These are phyloP conservation scores for Ehretia macrophylla DNA, from an alignment of 257 asterid genomes.

Conservation along the genomic window DNA sequence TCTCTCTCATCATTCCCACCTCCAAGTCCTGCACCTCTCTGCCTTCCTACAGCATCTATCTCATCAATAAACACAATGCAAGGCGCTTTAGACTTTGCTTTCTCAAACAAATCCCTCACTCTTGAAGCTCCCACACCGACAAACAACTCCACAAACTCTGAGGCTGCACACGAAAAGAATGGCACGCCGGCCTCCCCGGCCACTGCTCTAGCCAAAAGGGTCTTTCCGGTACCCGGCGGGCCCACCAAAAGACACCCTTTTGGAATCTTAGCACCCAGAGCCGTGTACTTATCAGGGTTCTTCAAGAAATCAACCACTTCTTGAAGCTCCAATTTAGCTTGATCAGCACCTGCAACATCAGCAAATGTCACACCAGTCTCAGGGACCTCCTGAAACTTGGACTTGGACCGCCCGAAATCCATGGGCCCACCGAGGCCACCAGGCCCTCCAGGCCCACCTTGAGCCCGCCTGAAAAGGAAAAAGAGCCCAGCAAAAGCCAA, in stretches of 20 bases:
- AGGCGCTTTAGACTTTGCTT: slow-evolving; percentile 91
- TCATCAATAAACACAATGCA: slow-evolving; percentile 98
- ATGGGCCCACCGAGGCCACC: slow-evolving; percentile 98
- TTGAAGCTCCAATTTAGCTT: slow-evolving; percentile 91
- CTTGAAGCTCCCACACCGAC: slow-evolving; percentile 99
- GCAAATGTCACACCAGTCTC: slow-evolving; percentile 90
- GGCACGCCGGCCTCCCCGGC: slow-evolving; percentile 98
- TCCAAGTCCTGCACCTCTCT: slow-evolving; percentile 92
- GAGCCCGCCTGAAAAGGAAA: slow-evolving; percentile 73
- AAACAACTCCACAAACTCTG: slow-evolving; percentile 90
- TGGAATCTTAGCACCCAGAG: slow-evolving; percentile 91
- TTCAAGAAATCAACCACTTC: slow-evolving; percentile 97
- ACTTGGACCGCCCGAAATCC: slow-evolving; percentile 95
- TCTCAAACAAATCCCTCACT: slow-evolving; percentile 96
- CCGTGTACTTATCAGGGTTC: slow-evolving; percentile 95
- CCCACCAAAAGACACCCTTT: slow-evolving; percentile 95
- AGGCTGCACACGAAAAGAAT: slow-evolving; percentile 96
- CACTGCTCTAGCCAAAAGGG: slow-evolving; percentile 95
- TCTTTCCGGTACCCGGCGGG: slow-evolving; percentile 96
- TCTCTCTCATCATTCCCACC: slow-evolving; percentile 99
- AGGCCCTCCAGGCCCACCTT: slow-evolving; percentile 98
- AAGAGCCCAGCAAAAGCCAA: slow-evolving; percentile 85
- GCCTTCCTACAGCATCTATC: slow-evolving; percentile 97
- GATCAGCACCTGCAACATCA: slow-evolving; percentile 98
- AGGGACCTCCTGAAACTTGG: slow-evolving; percentile 96